Base-by-base conservation (phyloP, 495 filamentous ascomycete genomes). In the Aspergillus baeticus region DNA sequence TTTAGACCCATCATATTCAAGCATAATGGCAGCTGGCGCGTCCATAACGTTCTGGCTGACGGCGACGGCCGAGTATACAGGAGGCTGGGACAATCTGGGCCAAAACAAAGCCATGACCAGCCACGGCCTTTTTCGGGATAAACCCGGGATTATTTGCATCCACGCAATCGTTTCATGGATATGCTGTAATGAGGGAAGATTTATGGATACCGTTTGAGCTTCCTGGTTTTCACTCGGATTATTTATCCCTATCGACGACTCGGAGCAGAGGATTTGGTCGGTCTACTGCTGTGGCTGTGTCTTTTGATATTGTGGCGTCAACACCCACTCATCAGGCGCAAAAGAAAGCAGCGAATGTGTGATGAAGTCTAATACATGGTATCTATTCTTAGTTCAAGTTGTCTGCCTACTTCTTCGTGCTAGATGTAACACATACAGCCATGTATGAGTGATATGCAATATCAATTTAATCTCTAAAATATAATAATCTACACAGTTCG, bases 1-100 rank as follows among this genome's bases (percentile, higher is more conserved):
- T 20, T 37, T 36, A 53, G 55, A 45, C 59, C 56, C 56, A 59
- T 65, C 56, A 60, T 62, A 29, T 36, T 29, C 36, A 49, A 52
- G 46, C 47, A 58, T 45, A 43, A 52, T 54, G 52, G 60, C 54
- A 60, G 63, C 51, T 66, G 63, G 58, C 55, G 55, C 52, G 51
- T 54, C 57, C 59, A 58, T 44, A 37, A 56, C 23, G 58, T 34
- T 44, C 56, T 52, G 39, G 51, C 41, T 43, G 60, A 58, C 54
- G 42, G 54, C 54, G 44, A 45, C 54, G 33, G 15, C 49, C 1
- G 10, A 52, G 49, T 52, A 52, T 58, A 66, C 62, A 59, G 61
- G 58, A 61, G 61, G 58, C 60, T 63, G 61, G 63, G 58, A 51
- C 35, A 47, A 52, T 43, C 51, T 41, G 13, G 51, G 42, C 56